phyloP scores from a whole-genome alignment of 1,284 basidiomycete species.

The Sanguinoderma infundibulare region DNA sequence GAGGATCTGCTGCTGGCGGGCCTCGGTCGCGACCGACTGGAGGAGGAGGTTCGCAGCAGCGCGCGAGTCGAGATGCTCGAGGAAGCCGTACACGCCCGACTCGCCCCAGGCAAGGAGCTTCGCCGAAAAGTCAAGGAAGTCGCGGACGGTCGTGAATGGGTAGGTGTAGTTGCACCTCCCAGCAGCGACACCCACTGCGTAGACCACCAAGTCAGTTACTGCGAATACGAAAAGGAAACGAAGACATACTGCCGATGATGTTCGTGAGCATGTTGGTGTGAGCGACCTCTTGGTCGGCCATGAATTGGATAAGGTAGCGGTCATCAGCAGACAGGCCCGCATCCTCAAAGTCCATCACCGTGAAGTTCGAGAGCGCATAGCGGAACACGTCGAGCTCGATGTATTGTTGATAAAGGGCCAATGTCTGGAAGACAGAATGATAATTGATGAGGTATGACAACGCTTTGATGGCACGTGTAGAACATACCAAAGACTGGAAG shows the following conservation, averaged over 20 bases:
- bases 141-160: constrained; percentile 59
- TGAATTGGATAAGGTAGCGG: constrained; percentile 56
- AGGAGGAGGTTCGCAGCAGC: constrained; percentile 58
- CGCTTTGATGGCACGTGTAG: constrained; percentile 29
- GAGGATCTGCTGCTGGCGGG: constrained; percentile 71
- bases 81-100: constrained; percentile 64
- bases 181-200: constrained; percentile 35
- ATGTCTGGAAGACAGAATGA: constrained; percentile 35
- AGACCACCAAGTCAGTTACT: constrained; percentile 19
- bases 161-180: constrained; percentile 67
- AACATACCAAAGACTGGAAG: constrained; percentile 57
- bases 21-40: constrained; percentile 69
- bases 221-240: constrained; percentile 15
- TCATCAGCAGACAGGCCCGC: constrained; percentile 60
- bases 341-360: constrained; percentile 56
- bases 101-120: constrained; percentile 61
- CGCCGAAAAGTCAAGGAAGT: constrained; percentile 68
- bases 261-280: constrained; percentile 55
- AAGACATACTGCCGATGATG: constrained; percentile 44
- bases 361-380: constrained; percentile 59
- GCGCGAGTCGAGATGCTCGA: constrained; percentile 65
- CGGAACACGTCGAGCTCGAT: constrained; percentile 70
- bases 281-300: constrained; percentile 64
- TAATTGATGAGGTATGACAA: neutral
- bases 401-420: constrained; percentile 66